phyloP scores from a whole-genome alignment of 129 eudicot species.

The Flaveria bidentis region DNA sequence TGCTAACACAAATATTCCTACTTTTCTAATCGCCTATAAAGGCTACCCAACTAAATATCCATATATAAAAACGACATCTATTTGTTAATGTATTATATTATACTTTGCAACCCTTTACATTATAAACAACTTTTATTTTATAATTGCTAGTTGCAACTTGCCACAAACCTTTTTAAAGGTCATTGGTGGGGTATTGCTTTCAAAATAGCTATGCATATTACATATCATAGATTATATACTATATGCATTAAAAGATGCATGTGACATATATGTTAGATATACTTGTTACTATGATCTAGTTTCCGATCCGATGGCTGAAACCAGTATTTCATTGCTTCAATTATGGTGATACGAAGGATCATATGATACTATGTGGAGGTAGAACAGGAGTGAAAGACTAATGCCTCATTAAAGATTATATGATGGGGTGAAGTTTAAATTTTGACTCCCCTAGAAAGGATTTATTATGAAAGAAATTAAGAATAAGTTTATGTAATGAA shows the following conservation, averaged over 20 bases:
- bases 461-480: too few relatives aligned
- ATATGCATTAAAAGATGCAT: not conserved
- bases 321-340: too few relatives aligned
- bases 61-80: slow-evolving; percentile 15
- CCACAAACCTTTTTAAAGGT: not conserved
- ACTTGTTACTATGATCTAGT: too few relatives aligned
- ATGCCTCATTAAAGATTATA: too few relatives aligned
- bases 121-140: slow-evolving; percentile 1
- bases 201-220: not conserved
- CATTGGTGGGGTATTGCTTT: not conserved
- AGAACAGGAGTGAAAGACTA: too few relatives aligned
- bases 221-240: not conserved
- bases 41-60: slow-evolving; percentile 28
- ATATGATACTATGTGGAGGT: too few relatives aligned
- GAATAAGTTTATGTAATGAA: too few relatives aligned
- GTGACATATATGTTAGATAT: not conserved
- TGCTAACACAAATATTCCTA: slow-evolving; percentile 27
- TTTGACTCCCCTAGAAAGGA: too few relatives aligned
- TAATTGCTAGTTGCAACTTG: slow-evolving; percentile 5
- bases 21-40: slow-evolving; percentile 31
- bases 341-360: too few relatives aligned
- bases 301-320: too few relatives aligned
- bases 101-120: slow-evolving; percentile 17
- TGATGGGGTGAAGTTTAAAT: too few relatives aligned
- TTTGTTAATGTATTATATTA: slow-evolving; percentile 14